These are phyloP conservation scores for Leersia perrieri DNA, from an alignment of 176 grass and related monocot genomes.

Conservation along the genomic window DNA sequence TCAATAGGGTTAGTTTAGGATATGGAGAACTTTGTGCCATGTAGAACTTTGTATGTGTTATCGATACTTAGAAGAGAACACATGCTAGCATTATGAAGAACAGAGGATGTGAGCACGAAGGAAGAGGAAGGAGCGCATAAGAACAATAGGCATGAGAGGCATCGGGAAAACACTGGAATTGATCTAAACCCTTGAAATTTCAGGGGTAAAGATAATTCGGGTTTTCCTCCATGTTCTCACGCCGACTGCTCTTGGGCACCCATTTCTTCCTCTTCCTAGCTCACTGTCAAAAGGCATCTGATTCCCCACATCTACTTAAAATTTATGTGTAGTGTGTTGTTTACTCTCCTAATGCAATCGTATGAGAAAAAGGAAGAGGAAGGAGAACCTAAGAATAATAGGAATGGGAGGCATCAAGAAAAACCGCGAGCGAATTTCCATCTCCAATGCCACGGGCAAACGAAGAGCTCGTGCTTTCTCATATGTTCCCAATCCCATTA, in stretches of 20 bases:
- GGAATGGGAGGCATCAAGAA: constrained; percentile 6
- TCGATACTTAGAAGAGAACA: neutral
- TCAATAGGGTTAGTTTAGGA: neutral
- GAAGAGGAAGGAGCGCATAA: neutral
- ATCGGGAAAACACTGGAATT: neutral
- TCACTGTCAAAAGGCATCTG: neutral
- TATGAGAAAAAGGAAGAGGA: neutral
- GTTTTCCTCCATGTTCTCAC: neutral
- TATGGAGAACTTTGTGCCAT: neutral
- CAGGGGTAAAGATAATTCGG: neutral
- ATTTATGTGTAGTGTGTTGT: neutral
- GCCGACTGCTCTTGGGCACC: neutral
- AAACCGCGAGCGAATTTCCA: neutral
- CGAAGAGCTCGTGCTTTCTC: neutral
- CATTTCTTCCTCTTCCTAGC: neutral
- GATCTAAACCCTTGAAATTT: neutral
- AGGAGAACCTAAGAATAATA: neutral
- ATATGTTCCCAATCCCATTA: neutral
- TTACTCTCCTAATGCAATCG: neutral
- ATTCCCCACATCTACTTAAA: neutral
- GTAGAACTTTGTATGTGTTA: neutral
- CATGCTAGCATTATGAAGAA: neutral
- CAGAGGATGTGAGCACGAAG: neutral
- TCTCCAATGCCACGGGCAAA: neutral
- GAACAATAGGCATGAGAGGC: neutral